A percentile compares a stretch with the other conserved stretches of the same genome.
Conservation (phyloP, 345 rosid genomes). For the Passiflora organensis region DNA sequence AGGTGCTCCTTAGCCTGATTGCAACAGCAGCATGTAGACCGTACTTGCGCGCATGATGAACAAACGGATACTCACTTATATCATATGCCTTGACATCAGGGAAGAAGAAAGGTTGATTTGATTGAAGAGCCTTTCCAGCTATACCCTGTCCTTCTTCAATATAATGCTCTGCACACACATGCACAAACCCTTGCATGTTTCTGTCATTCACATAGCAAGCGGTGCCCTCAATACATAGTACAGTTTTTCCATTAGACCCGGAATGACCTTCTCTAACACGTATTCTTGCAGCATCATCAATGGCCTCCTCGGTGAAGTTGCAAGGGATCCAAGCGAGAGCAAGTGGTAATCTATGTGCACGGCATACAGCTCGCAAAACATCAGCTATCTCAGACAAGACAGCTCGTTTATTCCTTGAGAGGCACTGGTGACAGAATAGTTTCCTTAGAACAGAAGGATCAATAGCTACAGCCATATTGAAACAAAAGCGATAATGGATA, state of each 20-base stretch:
- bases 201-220: constrained; percentile 71
- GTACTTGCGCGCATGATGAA: constrained; percentile 82
- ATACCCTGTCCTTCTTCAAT: constrained; percentile 79
- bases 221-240: constrained; percentile 60
- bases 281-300: constrained; percentile 38
- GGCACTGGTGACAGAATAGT: constrained; percentile 47
- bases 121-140: constrained; percentile 77
- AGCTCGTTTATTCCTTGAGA: constrained; percentile 60
- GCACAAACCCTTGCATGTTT: constrained; percentile 70
- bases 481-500: constrained; percentile 1
- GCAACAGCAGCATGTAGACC: constrained; percentile 91
- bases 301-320: constrained; percentile 35
- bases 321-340: constrained; percentile 94
- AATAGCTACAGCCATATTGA: neutral
- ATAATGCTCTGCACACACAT: constrained; percentile 67
- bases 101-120: constrained; percentile 71
- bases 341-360: constrained; percentile 75
- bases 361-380: constrained; percentile 76
- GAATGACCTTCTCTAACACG: constrained; percentile 36
- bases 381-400: constrained; percentile 75
- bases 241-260: constrained; percentile 28
- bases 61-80: constrained; percentile 71
- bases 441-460: neutral
- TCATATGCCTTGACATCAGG: constrained; percentile 70
- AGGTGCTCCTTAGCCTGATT: constrained; percentile 78